Evolutionary conservation across 2,329 filamentous ascomycete genomes (phyloP).

Genomic region (Talaromyces sp.): DNA sequence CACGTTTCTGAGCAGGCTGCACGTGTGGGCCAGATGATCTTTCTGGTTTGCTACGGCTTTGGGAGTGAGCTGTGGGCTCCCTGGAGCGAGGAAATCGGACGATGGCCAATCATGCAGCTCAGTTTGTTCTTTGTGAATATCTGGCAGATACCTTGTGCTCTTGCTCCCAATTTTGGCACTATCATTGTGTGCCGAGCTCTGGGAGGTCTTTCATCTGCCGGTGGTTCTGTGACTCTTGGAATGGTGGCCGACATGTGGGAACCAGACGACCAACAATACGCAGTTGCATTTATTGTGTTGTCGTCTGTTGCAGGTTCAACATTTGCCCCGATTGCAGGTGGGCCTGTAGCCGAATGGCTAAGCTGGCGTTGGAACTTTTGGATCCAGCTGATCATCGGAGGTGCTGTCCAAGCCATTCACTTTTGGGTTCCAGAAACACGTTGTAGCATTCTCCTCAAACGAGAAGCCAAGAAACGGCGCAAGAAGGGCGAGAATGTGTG

Average conservation of each 20-base stretch:
- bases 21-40: constrained; percentile 68
- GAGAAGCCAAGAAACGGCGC: constrained; percentile 53
- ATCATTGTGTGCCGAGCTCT: constrained; percentile 65
- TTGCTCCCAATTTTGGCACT: constrained; percentile 66
- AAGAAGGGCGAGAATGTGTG: constrained; percentile 58
- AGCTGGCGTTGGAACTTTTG: constrained; percentile 60
- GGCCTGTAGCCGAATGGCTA: constrained; percentile 45
- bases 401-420: constrained; percentile 47
- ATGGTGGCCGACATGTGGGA: constrained; percentile 61
- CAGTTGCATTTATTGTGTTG: constrained; percentile 57
- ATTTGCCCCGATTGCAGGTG: constrained; percentile 47
- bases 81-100: constrained; percentile 76
- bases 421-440: constrained; percentile 54
- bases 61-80: constrained; percentile 85
- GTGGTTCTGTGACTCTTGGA: constrained; percentile 60
- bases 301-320: constrained; percentile 52
- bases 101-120: constrained; percentile 68
- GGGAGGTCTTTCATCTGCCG: constrained; percentile 58
- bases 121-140: constrained; percentile 71
- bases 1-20: constrained; percentile 61
- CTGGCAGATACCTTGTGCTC: constrained; percentile 65
- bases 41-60: constrained; percentile 73
- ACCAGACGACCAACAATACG: constrained; percentile 53
- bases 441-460: constrained; percentile 53
- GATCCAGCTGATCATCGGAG: constrained; percentile 57